Percentiles rank a stretch among this genome's conserved stretches.
Conservation (phyloP, 2,329 filamentous ascomycete genomes). For the Apiospora rasikravindrae region DNA sequence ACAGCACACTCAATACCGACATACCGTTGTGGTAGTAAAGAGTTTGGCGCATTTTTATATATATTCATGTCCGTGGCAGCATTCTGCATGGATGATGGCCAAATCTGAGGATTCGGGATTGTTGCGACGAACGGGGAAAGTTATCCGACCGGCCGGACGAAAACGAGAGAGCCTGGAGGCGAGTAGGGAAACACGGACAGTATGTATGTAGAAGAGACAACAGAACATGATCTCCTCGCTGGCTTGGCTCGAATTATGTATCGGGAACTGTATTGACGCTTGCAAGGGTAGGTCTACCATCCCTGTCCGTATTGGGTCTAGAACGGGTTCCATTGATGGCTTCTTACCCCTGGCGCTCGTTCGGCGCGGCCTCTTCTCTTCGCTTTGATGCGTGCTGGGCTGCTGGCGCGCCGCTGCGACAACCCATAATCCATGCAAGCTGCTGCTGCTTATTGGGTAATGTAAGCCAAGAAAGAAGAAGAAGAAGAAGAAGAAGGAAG, state of each 20-base stretch:
- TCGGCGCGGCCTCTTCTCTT: not conserved
- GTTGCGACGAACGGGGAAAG: not conserved
- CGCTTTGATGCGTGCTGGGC: not conserved
- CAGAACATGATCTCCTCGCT: not conserved
- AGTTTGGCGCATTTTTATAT: too few relatives aligned
- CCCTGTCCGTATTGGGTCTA: not conserved
- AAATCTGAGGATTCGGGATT: not conserved
- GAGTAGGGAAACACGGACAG: not conserved
- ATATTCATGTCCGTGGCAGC: too few relatives aligned
- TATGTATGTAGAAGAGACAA: not conserved
- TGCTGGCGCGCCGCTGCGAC: not conserved
- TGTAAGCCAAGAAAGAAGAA: not conserved
- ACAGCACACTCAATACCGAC: not conserved
- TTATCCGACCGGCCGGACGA: not conserved
- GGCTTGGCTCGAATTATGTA: constrained; percentile 10
- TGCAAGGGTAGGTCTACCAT: not conserved
- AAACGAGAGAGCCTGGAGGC: not conserved
- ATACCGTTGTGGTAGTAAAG: not conserved
- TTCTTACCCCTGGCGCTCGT: not conserved
- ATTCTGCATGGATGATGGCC: not conserved
- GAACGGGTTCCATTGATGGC: constrained; percentile 3
- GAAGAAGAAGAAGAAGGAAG: not conserved
- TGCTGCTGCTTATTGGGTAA: not conserved
- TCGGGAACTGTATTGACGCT: not conserved
- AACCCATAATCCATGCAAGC: not conserved